Evolutionary conservation across 139 green algal genomes (phyloP), one percentile per base, ranked within the genome.

Genomic region (Axilococcus clingmanii): DNA sequence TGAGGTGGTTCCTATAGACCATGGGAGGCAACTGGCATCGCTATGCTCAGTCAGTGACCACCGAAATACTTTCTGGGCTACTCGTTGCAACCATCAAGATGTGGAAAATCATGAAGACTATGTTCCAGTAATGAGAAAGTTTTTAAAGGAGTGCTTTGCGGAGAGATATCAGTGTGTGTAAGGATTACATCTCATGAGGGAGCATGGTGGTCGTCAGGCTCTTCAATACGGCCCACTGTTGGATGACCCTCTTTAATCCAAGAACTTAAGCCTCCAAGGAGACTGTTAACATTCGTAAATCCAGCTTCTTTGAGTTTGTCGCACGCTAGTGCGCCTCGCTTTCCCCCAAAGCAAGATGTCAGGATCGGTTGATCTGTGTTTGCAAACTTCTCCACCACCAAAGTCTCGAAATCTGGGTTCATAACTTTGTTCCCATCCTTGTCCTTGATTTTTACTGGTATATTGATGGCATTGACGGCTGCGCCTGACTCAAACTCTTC

Each of bases 1-100:
- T 19, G 68, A 79, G 44, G 87, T 96, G n/a, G 88, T 96, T 22
- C 57, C 88, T 38, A 63, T 93, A 25, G 66, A 57, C 20, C 83
- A 92, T 38, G 88, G 82, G 5, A 35, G 76, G 55, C 37, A 57
- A 34, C 68, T 96, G 40, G 58, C 78, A 37, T 48, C 52, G 22
- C 59, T 85, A 20, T 68, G 59, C 9, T 73, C 77, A 49, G 69
- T 38, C 12, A 38, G 9, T 38, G 9, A 38, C 16, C 19, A 25
- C n/a, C 61, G 44, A 31, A 50, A 77, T 29, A 76, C 82, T 4
- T 69, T 96, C 25, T 94, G 80, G 74, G 76, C 86, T 0, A 37
- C 72, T 34, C 69, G 78, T 7, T 77, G 61, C 60, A 77, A 80
- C 23, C 85, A 94, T 55, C 72, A 74, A 12, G 38, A 69, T 42